A percentile compares a stretch with the other conserved stretches of the same genome.
phyloP scores from a whole-genome alignment of 306 rosid species.

The Heteromeles arbutifolia region DNA sequence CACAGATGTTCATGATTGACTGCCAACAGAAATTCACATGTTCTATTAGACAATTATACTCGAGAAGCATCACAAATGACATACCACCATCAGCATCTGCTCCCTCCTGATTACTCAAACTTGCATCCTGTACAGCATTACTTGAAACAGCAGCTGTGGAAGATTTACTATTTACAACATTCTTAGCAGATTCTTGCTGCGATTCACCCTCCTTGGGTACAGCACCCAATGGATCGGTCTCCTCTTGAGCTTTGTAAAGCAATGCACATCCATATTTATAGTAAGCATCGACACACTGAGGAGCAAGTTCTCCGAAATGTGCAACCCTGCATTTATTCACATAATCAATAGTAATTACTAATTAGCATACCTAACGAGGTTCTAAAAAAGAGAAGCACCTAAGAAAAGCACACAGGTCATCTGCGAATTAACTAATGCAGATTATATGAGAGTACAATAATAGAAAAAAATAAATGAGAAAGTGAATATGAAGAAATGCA shows the following conservation, averaged over 20 bases:
- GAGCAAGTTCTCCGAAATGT: slow-evolving; percentile 80
- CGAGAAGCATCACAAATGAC: slow-evolving; percentile 3
- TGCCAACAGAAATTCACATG: not conserved
- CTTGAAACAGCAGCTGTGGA: slow-evolving; percentile 52
- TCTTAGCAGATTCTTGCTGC: slow-evolving; percentile 53
- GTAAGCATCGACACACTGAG: slow-evolving; percentile 75
- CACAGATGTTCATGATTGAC: not conserved
- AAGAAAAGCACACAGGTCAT: not conserved
- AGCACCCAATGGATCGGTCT: slow-evolving; percentile 79
- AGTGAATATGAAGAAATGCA: not conserved
- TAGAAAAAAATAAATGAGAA: not conserved
- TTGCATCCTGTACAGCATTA: slow-evolving; percentile 41
- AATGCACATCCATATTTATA: slow-evolving; percentile 86
- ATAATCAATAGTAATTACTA: slow-evolving; percentile 1
- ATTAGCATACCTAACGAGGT: not conserved
- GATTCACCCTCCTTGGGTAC: slow-evolving; percentile 72
- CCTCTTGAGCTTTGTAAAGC: slow-evolving; percentile 89
- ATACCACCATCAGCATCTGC: slow-evolving; percentile 56
- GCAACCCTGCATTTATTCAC: slow-evolving; percentile 47
- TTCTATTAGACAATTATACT: not conserved
- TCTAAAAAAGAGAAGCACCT: not conserved
- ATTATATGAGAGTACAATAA: not conserved
- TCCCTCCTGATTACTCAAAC: slow-evolving; percentile 36
- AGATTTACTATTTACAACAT: slow-evolving; percentile 54
- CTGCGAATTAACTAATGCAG: not conserved